These are phyloP conservation scores for Yarrowia sp. DNA, from an alignment of 805 yeast genomes.

Conservation along the genomic window DNA sequence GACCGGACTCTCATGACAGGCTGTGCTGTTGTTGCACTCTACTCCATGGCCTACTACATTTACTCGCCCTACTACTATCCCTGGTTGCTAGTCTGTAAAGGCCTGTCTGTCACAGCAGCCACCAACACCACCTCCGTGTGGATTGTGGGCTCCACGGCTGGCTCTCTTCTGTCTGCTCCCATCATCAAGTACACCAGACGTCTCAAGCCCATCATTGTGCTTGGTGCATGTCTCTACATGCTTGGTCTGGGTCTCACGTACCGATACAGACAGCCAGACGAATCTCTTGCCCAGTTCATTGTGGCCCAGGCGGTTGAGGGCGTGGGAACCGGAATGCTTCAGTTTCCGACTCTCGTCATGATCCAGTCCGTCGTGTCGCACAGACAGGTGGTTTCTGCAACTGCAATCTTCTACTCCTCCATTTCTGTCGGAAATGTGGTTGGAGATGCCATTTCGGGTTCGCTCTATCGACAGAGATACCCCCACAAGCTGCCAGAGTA, in stretches of 20 bases:
- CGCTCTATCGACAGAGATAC: neutral
- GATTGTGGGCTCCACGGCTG: neutral
- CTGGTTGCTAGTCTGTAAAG: slow-evolving; percentile 26
- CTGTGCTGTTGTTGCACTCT: slow-evolving; percentile 34
- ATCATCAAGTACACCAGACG: neutral
- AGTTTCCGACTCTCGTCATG: neutral
- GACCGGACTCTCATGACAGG: slow-evolving; percentile 48
- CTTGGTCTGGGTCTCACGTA: neutral
- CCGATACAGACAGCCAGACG: neutral
- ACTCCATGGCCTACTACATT: slow-evolving; percentile 35
- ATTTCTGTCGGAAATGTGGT: neutral
- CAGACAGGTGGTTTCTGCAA: neutral
- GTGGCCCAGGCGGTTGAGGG: neutral
- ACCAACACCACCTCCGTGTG: slow-evolving; percentile 24
- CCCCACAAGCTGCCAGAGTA: neutral
- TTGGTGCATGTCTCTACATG: neutral
- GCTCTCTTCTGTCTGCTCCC: neutral
- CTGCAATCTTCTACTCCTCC: neutral
- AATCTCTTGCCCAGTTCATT: neutral
- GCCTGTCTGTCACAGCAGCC: slow-evolving; percentile 24
- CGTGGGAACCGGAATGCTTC: neutral
- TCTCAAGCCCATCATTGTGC: neutral
- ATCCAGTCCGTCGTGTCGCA: neutral
- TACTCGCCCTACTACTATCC: slow-evolving; percentile 25
- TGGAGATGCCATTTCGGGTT: neutral